phyloP scores from a whole-genome alignment of 345 rosid species.

The Litchi chinensis region DNA sequence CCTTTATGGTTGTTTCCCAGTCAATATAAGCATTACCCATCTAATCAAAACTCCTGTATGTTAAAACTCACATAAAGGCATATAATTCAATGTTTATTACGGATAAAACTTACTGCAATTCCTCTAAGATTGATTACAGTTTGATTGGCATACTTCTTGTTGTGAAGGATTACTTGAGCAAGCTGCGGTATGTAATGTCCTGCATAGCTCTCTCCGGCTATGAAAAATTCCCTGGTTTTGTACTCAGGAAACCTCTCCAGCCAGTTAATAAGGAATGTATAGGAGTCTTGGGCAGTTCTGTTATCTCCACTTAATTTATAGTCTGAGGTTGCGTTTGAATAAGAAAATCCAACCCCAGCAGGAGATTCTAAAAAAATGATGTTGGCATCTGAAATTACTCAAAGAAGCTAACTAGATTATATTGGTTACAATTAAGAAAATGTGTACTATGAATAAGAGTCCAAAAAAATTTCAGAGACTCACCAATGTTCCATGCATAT shows the following conservation, averaged over 20 bases:
- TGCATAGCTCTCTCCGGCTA: constrained; percentile 19
- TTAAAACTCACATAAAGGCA: neutral
- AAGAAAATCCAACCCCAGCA: constrained; percentile 22
- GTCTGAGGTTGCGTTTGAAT: constrained; percentile 18
- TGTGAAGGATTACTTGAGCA: constrained; percentile 3
- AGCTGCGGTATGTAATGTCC: constrained; percentile 19
- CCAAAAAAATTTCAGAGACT: neutral
- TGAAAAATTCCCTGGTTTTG: constrained; percentile 17
- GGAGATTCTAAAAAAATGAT: constrained; percentile 19
- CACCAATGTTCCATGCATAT: constrained; percentile 23
- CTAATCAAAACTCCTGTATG: neutral
- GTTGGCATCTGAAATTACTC: constrained; percentile 3
- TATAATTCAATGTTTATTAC: neutral
- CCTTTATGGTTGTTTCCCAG: constrained; percentile 16
- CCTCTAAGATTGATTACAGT: constrained; percentile 13
- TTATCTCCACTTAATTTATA: constrained; percentile 7
- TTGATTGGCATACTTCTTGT: neutral
- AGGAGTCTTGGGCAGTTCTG: constrained; percentile 12
- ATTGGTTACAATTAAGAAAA: neutral
- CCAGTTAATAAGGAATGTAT: constrained; percentile 10
- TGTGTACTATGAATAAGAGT: neutral
- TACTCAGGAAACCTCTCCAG: constrained; percentile 19
- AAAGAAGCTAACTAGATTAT: neutral
- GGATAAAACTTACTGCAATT: constrained; percentile 9
- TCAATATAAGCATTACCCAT: constrained; percentile 23